Percentiles rank a stretch among this genome's conserved stretches.
These are phyloP conservation scores for Trichoderma erinaceum DNA, from an alignment of 495 filamentous ascomycete species.

Conservation along the genomic window DNA sequence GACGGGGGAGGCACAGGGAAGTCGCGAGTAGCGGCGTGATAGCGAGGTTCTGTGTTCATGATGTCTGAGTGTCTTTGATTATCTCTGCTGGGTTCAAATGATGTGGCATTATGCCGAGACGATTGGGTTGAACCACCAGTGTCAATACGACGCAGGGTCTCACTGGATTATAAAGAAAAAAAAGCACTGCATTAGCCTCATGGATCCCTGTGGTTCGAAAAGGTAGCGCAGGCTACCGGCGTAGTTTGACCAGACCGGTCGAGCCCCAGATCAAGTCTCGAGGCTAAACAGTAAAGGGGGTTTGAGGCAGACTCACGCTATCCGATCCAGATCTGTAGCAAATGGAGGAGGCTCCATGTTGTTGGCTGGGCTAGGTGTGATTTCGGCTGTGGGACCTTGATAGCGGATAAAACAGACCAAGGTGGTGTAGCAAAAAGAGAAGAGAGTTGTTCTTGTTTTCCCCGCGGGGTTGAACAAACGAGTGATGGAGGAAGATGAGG, in stretches of 20 bases:
- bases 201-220: not conserved
- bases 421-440: not conserved
- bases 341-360: constrained; percentile 10
- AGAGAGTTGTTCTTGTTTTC: not conserved
- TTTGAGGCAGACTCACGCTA: constrained; percentile 6
- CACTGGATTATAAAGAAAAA: constrained; percentile 1
- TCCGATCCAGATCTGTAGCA: constrained; percentile 14
- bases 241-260: not conserved
- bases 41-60: constrained; percentile 7
- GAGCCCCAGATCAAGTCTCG: constrained; percentile 2
- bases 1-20: constrained; percentile 2
- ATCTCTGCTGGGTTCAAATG: not conserved
- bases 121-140: not conserved
- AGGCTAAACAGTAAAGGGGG: not conserved
- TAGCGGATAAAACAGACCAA: constrained; percentile 13
- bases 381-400: not conserved
- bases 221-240: not conserved
- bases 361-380: not conserved
- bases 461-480: not conserved
- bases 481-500: not conserved
- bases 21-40: not conserved
- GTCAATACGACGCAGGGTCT: constrained; percentile 9
- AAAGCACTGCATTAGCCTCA: not conserved
- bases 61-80: not conserved
- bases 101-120: not conserved